Evolutionary conservation across 139 green algal genomes (phyloP).

Genomic region (Coelastrella sp.): DNA sequence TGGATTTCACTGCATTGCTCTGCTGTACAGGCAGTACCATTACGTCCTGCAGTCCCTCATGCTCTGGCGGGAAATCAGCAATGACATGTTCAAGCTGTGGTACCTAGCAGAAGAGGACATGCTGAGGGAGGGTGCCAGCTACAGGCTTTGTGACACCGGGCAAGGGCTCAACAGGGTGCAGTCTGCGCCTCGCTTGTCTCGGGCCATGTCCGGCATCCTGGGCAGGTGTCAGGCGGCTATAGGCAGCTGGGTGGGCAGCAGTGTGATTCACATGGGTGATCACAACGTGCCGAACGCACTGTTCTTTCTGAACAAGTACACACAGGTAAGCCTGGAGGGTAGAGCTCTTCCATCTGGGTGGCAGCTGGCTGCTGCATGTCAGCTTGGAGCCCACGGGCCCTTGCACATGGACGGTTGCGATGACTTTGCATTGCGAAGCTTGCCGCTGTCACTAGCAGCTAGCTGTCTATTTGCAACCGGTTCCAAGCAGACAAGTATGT

Average conservation of each 20-base stretch:
- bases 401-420: too few relatives aligned
- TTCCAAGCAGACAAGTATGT: too few relatives aligned
- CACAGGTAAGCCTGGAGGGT: conserved; percentile 56
- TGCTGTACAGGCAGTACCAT: conserved; percentile 79
- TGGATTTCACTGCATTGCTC: neutral
- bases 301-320: conserved; percentile 99
- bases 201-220: conserved; percentile 83
- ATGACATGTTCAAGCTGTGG: conserved; percentile 93
- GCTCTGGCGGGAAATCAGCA: conserved; percentile 91
- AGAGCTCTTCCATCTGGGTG: too few relatives aligned
- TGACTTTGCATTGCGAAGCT: too few relatives aligned
- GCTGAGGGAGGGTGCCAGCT: conserved; percentile 80
- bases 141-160: conserved; percentile 93
- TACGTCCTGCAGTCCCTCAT: conserved; percentile 93
- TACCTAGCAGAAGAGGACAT: conserved; percentile 91
- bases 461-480: too few relatives aligned
- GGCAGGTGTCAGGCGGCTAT: conserved; percentile 76
- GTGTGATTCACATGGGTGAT: conserved; percentile 95
- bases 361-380: too few relatives aligned
- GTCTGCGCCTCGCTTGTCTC: conserved; percentile 45
- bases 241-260: conserved; percentile 91
- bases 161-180: conserved; percentile 95
- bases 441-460: too few relatives aligned
- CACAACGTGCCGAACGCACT: conserved; percentile 97
- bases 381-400: too few relatives aligned